Evolutionary conservation across 352 stramenopile genomes (phyloP).

Genomic region (Phytopythium mirpurense): DNA sequence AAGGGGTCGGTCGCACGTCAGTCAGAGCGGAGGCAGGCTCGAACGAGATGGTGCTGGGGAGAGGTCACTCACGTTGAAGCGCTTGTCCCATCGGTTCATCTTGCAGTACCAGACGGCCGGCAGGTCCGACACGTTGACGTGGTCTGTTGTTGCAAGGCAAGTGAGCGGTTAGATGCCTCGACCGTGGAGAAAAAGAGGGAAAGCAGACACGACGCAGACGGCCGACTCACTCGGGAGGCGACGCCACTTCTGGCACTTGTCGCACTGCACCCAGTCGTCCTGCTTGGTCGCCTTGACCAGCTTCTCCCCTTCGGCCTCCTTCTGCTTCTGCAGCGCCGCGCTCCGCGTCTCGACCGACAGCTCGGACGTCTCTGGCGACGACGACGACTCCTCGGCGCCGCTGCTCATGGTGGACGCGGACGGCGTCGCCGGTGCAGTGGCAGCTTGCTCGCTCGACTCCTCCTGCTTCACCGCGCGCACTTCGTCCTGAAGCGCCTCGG

Average conservation of each 20-base stretch:
- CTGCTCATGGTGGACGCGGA: slow-evolving; percentile 8
- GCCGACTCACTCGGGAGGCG: slow-evolving; percentile 58
- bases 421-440: not conserved
- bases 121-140: slow-evolving; percentile 72
- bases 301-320: slow-evolving; percentile 34
- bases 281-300: slow-evolving; percentile 60
- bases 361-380: slow-evolving; percentile 14
- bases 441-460: slow-evolving; percentile 3
- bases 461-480: slow-evolving; percentile 7
- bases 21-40: not conserved
- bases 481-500: slow-evolving; percentile 4
- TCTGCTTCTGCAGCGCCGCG: slow-evolving; percentile 41
- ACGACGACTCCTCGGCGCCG: slow-evolving; percentile 6
- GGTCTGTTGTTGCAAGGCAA: slow-evolving; percentile 28
- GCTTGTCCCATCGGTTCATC: slow-evolving; percentile 83
- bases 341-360: slow-evolving; percentile 53
- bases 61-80: slow-evolving; percentile 47
- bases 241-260: slow-evolving; percentile 84
- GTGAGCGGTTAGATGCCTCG: not conserved
- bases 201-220: not conserved
- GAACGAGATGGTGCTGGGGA: too few relatives aligned
- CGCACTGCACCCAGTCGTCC: slow-evolving; percentile 83
- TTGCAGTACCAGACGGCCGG: slow-evolving; percentile 81
- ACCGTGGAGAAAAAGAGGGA: not conserved
- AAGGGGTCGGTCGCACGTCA: not conserved